Base-by-base conservation (phyloP, 345 rosid genomes). In the Carallia pectinifolia region DNA sequence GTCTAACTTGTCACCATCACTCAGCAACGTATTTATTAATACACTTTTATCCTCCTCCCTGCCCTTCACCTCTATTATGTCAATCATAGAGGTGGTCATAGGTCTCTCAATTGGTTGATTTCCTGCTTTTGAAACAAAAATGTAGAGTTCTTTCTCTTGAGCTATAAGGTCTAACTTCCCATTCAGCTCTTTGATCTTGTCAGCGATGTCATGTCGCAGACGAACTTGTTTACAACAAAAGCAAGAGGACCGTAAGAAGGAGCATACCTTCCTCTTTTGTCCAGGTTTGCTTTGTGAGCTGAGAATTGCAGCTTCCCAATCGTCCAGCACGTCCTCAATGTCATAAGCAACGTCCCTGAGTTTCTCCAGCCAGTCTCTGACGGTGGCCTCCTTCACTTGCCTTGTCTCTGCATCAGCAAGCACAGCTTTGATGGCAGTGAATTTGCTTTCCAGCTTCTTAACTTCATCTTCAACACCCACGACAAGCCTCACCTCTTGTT, bases 351-450 rank as follows among this genome's bases (percentile, higher is more conserved):
- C 29, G 7, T 55, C 53, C 58, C 56, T 65, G 7, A 72, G 53
- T 39, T 66, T 6, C 33, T 23, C 76, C 0, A 72, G 7, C 70
- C 76, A 65, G 6, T 0, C 12, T 1, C 9, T 59, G 17, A 65
- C 29, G 1, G 6, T 5, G 4, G 0, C 6, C 6, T 65, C 65
- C 59, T 37, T 36, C 31, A 5, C 18, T n/a, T 37, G 65, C 15
- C 65, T 47, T 17, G 50, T 15, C 53, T 65, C 76, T 47, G 70
- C 76, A 44, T 72, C 19, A 1, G 33, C 13, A 6, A 71, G 30
- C 29, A 53, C 70, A 53, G 6, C 70, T 36, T 66, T n/a, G 33
- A 66, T 66, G 50, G 61, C 59, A 3, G 0, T 31, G 40, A 71
- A 56, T 27, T 63, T 71, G 47, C 30, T 54, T 1, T 6, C 9